Evolutionary conservation across 2,329 filamentous ascomycete genomes (phyloP).

Genomic region (Arthrobotrys megalospora): DNA sequence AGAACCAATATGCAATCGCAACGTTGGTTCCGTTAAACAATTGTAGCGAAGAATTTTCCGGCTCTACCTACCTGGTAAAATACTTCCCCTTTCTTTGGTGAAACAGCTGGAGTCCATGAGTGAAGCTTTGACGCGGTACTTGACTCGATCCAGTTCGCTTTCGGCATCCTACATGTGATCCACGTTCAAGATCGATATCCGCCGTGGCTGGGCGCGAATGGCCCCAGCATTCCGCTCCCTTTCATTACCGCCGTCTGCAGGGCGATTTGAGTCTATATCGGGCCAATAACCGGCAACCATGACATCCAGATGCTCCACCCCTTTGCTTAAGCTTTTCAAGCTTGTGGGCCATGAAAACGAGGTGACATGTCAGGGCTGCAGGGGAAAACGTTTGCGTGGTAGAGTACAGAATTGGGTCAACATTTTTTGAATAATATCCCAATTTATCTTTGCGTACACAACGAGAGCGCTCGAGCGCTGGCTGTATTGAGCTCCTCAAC

Average conservation of each 20-base stretch:
- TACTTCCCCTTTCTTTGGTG: not conserved
- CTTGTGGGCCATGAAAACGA: not conserved
- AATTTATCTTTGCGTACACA: too few relatives aligned
- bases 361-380: not conserved
- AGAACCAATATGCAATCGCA: not conserved
- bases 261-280: conserved; percentile 1
- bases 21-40: not conserved
- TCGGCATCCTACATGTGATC: conserved; percentile 3
- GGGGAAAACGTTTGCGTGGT: not conserved
- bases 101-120: conserved; percentile 4
- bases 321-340: conserved; percentile 8
- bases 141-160: not conserved
- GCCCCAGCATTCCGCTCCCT: conserved; percentile 12
- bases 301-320: not conserved
- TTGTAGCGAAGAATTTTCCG: not conserved
- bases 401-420: not conserved
- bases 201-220: conserved; percentile 21
- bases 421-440: too few relatives aligned
- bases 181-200: conserved; percentile 1
- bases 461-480: too few relatives aligned
- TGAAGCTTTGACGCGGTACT: not conserved
- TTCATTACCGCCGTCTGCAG: conserved; percentile 33
- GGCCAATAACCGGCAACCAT: not conserved
- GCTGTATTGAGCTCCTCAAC: too few relatives aligned
- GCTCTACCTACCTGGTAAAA: not conserved